Conservation (phyloP, 208 protist species). For the Trypanosoma theileri region DNA sequence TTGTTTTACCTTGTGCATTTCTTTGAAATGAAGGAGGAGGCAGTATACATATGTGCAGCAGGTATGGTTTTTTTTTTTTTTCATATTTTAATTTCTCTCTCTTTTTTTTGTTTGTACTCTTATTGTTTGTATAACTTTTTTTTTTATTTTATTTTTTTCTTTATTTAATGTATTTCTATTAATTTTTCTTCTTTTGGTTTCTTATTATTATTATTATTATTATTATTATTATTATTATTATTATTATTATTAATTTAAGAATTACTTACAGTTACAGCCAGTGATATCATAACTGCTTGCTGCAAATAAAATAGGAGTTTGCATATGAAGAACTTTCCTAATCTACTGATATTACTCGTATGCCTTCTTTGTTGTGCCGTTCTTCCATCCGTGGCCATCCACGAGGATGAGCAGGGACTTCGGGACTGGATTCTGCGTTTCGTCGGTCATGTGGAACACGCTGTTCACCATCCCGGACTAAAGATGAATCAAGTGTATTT, state of each 20-base stretch:
- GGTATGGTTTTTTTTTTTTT: not conserved
- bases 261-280: no score
- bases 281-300: no score
- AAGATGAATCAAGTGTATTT: slow-evolving; percentile 45
- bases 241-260: not conserved
- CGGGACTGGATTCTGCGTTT: slow-evolving; percentile 81
- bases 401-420: slow-evolving; percentile 86
- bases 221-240: not conserved
- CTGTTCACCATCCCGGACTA: slow-evolving; percentile 38
- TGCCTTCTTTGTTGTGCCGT: slow-evolving; percentile 18
- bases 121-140: not conserved
- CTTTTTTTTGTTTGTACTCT: slow-evolving; percentile 7
- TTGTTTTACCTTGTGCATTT: not conserved
- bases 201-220: not conserved
- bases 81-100: slow-evolving; percentile 10
- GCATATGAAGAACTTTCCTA: not conserved
- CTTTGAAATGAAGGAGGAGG: no score
- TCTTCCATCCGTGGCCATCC: slow-evolving; percentile 48
- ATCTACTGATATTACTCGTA: not conserved
- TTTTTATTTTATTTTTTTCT: not conserved
- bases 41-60: no score
- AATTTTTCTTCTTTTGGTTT: no score
- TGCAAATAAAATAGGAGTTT: no score
- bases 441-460: slow-evolving; percentile 70
- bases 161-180: no score